Evolutionary conservation across 2,329 filamentous ascomycete genomes (phyloP).

Genomic region (Stachybotrys elegans): DNA sequence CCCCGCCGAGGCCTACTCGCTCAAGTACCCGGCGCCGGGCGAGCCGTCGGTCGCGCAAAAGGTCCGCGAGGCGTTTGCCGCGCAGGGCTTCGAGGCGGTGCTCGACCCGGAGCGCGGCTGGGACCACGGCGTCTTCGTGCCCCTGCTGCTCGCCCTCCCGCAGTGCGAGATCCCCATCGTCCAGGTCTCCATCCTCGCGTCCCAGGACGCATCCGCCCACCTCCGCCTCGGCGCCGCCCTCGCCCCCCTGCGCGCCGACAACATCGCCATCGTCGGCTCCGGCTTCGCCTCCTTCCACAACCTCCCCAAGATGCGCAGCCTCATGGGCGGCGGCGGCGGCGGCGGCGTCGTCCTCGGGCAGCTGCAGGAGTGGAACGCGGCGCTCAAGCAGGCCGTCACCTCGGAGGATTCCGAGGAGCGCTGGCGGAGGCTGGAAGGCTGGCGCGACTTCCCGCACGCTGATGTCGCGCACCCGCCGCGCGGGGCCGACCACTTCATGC

Average conservation of each 20-base stretch:
- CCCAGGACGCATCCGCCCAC: conserved; percentile 44
- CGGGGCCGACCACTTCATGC: conserved; percentile 55
- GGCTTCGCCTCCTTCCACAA: conserved; percentile 57
- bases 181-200: conserved; percentile 50
- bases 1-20: conserved; percentile 47
- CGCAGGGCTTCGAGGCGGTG: conserved; percentile 36
- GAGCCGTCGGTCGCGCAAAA: conserved; percentile 46
- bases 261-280: conserved; percentile 55
- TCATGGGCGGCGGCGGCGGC: conserved; percentile 19
- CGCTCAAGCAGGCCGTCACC: conserved; percentile 34
- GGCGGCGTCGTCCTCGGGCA: conserved; percentile 17
- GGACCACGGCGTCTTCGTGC: conserved; percentile 59
- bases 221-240: conserved; percentile 50
- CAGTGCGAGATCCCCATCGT: conserved; percentile 47
- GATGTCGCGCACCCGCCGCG: conserved; percentile 49
- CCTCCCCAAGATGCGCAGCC: conserved; percentile 38
- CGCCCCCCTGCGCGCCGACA: conserved; percentile 39
- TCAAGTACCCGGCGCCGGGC: conserved; percentile 53
- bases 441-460: conserved; percentile 42
- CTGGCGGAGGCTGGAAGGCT: conserved; percentile 34
- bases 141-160: conserved; percentile 49
- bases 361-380: conserved; percentile 39
- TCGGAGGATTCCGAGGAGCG: conserved; percentile 28
- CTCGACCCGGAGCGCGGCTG: conserved; percentile 40
- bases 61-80: conserved; percentile 38